Conservation (phyloP, 225 moss, liverwort and hornwort genomes). For the Antitrichia curtipendula region DNA sequence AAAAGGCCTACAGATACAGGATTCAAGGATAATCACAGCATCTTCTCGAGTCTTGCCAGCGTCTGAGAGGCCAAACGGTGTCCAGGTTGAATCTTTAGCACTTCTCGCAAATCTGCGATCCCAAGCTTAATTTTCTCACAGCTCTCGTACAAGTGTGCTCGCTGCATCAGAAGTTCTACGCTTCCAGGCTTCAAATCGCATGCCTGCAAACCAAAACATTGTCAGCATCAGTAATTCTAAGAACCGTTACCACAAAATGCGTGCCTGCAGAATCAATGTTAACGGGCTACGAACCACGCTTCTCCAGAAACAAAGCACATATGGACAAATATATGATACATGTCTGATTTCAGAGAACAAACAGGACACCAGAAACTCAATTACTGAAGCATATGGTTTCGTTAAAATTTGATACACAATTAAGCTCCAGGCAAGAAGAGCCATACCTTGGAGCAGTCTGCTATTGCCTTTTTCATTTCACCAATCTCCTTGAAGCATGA, state of each 20-base stretch:
- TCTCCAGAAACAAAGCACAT: neutral
- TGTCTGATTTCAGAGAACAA: neutral
- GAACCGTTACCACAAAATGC: no score
- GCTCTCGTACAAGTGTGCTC: constrained; percentile 89
- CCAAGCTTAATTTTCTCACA: constrained; percentile 93
- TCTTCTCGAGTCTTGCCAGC: constrained; percentile 61
- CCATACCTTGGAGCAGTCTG: constrained; percentile 77
- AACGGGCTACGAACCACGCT: neutral
- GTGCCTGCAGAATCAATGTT: neutral
- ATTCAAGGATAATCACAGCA: constrained; percentile 40
- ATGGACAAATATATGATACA: neutral
- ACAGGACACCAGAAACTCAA: neutral
- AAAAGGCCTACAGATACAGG: neutral
- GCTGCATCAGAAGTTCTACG: constrained; percentile 66
- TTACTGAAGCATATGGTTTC: neutral
- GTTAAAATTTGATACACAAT: neutral
- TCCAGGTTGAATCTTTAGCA: constrained; percentile 61
- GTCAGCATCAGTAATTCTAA: neutral
- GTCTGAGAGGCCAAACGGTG: constrained; percentile 62
- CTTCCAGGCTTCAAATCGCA: constrained; percentile 55
- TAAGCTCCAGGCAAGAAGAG: neutral
- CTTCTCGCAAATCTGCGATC: constrained; percentile 65
- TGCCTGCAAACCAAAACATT: constrained; percentile 39
- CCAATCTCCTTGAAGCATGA: constrained; percentile 97
- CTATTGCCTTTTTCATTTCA: constrained; percentile 94